Base-by-base conservation (phyloP, 2,329 filamentous ascomycete species). In the Fusarium sp. region DNA sequence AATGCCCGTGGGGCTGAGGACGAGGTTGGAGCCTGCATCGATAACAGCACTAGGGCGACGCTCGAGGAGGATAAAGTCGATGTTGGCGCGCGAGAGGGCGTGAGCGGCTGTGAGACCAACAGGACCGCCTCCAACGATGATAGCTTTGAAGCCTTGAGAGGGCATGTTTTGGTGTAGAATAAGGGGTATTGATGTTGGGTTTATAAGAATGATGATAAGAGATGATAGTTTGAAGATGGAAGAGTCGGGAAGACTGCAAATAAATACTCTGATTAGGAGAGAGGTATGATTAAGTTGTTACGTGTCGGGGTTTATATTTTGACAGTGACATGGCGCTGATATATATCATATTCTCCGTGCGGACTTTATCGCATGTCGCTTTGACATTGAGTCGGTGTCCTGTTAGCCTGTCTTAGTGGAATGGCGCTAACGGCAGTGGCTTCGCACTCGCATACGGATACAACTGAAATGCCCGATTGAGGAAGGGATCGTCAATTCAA, bases 61-160 rank as follows among this genome's bases (percentile, higher is more conserved):
- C 51, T 82, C 80, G 2, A 82, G 77, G 9, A 82, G 53, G 40
- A 80, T 67, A 13, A 79, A 82, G 53, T 81, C 77, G 35, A 82
- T 77, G n/a, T 67, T 64, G 7, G 75, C 75, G 4, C 50, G 69
- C 6, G 59, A 56, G 3, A 77, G 65, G 1, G 72, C 64, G 15
- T 75, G 73, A 2, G 75, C 75, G 3, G 75, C 71, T 0, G 63
- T 67, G 3, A 77, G 59, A 3, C 75, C 75, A 3, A 74, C 68
- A 0, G 75, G 75, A 1, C 75, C 75, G 2, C 74, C 74, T 22
- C 74, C 74, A 10, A 73, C 66, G 8, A 76, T 60, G 53, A 79
- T 75, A 7, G 61, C 71, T 41, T 62, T 59, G 19, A 70, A 70
- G 23, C 19, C 22, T 27, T 54, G 33, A 14, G 5, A 4, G 13